Evolutionary conservation across 2,329 filamentous ascomycete genomes (phyloP).

Genomic region (Dactylonectria estremocensis): DNA sequence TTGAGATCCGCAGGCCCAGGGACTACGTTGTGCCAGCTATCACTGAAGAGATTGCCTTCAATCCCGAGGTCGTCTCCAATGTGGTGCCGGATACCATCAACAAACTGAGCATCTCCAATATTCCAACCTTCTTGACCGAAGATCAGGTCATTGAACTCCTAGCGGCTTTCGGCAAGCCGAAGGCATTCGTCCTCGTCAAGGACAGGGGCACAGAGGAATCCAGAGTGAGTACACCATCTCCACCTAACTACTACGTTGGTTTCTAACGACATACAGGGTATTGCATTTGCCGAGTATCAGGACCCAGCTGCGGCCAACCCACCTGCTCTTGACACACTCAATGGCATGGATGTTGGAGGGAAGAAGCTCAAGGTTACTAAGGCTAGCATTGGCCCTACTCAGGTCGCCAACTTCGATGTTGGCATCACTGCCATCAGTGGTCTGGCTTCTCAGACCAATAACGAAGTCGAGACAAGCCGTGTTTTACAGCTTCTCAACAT

Average conservation of each 20-base stretch:
- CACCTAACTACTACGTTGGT: background rate
- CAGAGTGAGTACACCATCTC: slow-evolving; percentile 73
- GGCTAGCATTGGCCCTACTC: slow-evolving; percentile 94
- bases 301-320: slow-evolving; percentile 81
- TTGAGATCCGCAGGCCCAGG: slow-evolving; percentile 89
- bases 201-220: slow-evolving; percentile 89
- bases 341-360: slow-evolving; percentile 94
- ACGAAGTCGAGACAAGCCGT: slow-evolving; percentile 83
- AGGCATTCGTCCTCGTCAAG: slow-evolving; percentile 91
- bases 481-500: slow-evolving; percentile 97
- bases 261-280: slow-evolving; percentile 73
- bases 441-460: slow-evolving; percentile 90
- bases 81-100: slow-evolving; percentile 92
- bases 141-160: slow-evolving; percentile 94
- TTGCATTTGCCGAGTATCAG: slow-evolving; percentile 96
- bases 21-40: slow-evolving; percentile 95
- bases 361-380: slow-evolving; percentile 87
- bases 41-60: slow-evolving; percentile 79
- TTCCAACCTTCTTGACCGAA: slow-evolving; percentile 89
- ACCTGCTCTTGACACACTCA: slow-evolving; percentile 90
- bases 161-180: slow-evolving; percentile 91
- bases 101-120: slow-evolving; percentile 94
- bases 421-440: slow-evolving; percentile 98
- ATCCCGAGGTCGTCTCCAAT: slow-evolving; percentile 83
- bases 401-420: slow-evolving; percentile 92